These are phyloP conservation scores for Kwoniella dejecticola DNA, from an alignment of 768 basidiomycete genomes.

Conservation along the genomic window DNA sequence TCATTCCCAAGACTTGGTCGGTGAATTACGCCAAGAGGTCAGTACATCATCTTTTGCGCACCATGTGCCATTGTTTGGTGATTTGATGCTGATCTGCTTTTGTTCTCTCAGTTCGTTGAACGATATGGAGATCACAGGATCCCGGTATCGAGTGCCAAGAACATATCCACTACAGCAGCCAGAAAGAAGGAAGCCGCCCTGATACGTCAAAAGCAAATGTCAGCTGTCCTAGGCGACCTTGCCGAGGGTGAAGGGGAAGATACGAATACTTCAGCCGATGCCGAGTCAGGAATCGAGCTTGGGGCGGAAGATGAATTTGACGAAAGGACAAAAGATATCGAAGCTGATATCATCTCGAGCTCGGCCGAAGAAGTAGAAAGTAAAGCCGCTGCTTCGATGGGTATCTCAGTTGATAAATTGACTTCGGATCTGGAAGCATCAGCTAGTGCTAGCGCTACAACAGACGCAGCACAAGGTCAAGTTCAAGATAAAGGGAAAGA, in stretches of 20 bases:
- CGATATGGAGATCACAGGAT: conserved; percentile 68
- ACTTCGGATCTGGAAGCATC: not conserved
- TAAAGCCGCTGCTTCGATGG: conserved; percentile 13
- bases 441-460: too few relatives aligned
- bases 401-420: conserved; percentile 15
- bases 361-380: conserved; percentile 13
- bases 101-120: conserved; percentile 64
- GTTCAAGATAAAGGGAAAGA: not conserved
- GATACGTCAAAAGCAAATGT: conserved; percentile 16
- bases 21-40: conserved; percentile 73
- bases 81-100: not conserved
- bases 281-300: not conserved
- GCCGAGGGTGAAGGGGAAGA: conserved; percentile 7
- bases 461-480: too few relatives aligned
- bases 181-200: conserved; percentile 44
- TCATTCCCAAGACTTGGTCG: conserved; percentile 82
- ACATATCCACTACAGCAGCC: conserved; percentile 26
- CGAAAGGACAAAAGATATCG: conserved; percentile 10
- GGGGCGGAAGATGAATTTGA: conserved; percentile 19
- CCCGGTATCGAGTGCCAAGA: conserved; percentile 34
- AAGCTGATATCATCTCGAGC: conserved; percentile 12
- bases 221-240: conserved; percentile 12
- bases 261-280: conserved; percentile 10
- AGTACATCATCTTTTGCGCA: conserved; percentile 29
- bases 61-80: not conserved